Evolutionary conservation across 2,329 filamentous ascomycete genomes (phyloP).

Genomic region (Coniochaeta sp.): DNA sequence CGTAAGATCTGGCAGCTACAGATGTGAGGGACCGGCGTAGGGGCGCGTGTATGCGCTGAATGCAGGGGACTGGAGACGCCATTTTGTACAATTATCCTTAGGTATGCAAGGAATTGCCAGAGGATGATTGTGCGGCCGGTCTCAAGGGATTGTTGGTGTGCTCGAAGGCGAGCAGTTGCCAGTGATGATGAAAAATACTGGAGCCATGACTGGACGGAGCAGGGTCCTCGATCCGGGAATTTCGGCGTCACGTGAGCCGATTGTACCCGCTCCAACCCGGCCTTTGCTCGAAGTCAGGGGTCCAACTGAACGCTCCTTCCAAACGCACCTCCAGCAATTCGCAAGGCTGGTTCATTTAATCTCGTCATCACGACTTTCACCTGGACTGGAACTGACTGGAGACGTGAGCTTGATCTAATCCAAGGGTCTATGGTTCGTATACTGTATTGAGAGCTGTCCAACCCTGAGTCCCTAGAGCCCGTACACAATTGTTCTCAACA

Average conservation of each 20-base stretch:
- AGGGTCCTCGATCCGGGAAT: neutral
- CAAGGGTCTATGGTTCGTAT: neutral
- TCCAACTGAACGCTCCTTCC: neutral
- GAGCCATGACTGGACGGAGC: neutral
- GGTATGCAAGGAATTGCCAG: neutral
- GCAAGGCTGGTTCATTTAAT: neutral
- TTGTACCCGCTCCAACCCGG: neutral
- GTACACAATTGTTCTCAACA: neutral
- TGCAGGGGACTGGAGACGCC: conserved; percentile 30
- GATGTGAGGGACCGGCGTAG: conserved; percentile 30
- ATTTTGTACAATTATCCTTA: conserved; percentile 17
- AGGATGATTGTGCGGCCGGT: neutral
- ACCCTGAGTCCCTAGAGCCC: neutral
- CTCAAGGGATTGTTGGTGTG: neutral
- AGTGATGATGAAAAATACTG: neutral
- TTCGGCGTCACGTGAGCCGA: conserved; percentile 1
- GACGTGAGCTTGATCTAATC: too few species aligned
- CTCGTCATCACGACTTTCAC: neutral
- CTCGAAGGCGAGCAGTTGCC: neutral
- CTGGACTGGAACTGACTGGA: neutral
- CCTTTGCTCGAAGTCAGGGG: neutral
- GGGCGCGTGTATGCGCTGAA: conserved; percentile 34
- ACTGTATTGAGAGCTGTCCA: neutral
- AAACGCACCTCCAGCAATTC: neutral
- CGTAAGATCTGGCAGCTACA: conserved; percentile 29